Evolutionary conservation across 73 alveolate species (phyloP).

Genomic region (Paramecium caudatum): DNA sequence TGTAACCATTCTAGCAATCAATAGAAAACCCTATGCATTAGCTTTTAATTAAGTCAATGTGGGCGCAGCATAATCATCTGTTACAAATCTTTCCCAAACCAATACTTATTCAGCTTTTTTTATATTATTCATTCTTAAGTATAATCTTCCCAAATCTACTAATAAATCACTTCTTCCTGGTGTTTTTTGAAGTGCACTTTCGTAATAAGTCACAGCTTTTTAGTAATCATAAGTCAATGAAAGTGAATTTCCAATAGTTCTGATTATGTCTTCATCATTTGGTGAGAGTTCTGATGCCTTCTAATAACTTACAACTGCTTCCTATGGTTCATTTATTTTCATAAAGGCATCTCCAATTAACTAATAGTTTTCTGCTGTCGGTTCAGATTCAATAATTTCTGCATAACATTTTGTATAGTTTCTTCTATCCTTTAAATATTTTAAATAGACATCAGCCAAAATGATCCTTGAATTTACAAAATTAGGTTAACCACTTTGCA

Average conservation of each 20-base stretch:
- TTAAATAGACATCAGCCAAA: slow-evolving; percentile 94
- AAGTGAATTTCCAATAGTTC: slow-evolving; percentile 96
- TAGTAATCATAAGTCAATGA: slow-evolving; percentile 97
- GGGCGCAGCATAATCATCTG: slow-evolving; percentile 65
- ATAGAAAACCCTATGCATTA: slow-evolving; percentile 47
- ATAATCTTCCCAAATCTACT: slow-evolving; percentile 88
- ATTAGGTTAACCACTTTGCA: slow-evolving; percentile 90
- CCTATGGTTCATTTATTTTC: slow-evolving; percentile 99
- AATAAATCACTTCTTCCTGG: slow-evolving; percentile 85
- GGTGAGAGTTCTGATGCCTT: slow-evolving; percentile 90
- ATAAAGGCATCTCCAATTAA: slow-evolving; percentile 97
- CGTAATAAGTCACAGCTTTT: slow-evolving; percentile 95
- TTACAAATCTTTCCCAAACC: slow-evolving; percentile 69
- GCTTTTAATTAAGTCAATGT: slow-evolving; percentile 16
- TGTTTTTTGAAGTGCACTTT: slow-evolving; percentile 81
- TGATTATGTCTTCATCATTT: slow-evolving; percentile 89
- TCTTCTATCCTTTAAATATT: slow-evolving; percentile 96
- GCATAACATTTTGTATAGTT: slow-evolving; percentile 96
- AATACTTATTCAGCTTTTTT: slow-evolving; percentile 87
- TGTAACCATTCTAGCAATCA: slow-evolving; percentile 62
- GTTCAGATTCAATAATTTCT: slow-evolving; percentile 93
- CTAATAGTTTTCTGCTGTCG: slow-evolving; percentile 90
- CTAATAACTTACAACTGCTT: slow-evolving; percentile 94
- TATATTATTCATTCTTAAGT: slow-evolving; percentile 84
- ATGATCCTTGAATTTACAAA: slow-evolving; percentile 94